These are phyloP conservation scores for Nevesoporus exiguus DNA, from an alignment of 768 basidiomycete genomes.

Conservation along the genomic window DNA sequence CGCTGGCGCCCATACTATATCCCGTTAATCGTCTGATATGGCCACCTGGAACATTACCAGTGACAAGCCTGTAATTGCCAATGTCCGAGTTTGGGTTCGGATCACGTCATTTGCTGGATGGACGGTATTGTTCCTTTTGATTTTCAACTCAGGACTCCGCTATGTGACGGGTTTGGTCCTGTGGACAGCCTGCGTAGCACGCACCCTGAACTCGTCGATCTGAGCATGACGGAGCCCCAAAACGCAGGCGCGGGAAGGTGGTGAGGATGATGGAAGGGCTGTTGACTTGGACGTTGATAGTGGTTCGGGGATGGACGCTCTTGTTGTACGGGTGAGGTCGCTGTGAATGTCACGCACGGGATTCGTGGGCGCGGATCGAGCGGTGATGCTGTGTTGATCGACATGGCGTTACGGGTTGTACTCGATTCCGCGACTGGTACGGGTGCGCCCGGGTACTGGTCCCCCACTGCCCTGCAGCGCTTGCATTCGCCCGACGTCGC, in stretches of 20 bases:
- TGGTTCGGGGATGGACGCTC: background rate
- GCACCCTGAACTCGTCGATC: background rate
- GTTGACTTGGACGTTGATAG: background rate
- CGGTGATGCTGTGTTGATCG: slow-evolving; percentile 1
- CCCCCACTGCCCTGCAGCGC: background rate
- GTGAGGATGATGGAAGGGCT: background rate
- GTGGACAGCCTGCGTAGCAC: background rate
- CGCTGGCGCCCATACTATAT: background rate
- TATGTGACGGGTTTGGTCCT: slow-evolving; percentile 5
- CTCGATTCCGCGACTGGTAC: background rate
- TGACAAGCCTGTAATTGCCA: slow-evolving; percentile 5
- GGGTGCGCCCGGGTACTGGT: background rate
- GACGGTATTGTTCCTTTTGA: slow-evolving; percentile 3
- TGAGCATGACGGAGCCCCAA: background rate
- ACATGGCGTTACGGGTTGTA: background rate
- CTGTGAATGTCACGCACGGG: background rate
- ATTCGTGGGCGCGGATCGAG: background rate
- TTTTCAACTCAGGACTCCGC: background rate
- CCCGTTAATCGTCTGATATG: slow-evolving; percentile 16
- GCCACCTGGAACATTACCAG: background rate
- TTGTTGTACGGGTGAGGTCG: background rate
- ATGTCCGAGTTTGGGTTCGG: slow-evolving; percentile 2
- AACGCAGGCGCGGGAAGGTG: background rate
- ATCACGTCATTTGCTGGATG: background rate
- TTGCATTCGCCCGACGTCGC: no score